Conservation (phyloP, 805 yeast genomes). For the Lachancea fermentati region DNA sequence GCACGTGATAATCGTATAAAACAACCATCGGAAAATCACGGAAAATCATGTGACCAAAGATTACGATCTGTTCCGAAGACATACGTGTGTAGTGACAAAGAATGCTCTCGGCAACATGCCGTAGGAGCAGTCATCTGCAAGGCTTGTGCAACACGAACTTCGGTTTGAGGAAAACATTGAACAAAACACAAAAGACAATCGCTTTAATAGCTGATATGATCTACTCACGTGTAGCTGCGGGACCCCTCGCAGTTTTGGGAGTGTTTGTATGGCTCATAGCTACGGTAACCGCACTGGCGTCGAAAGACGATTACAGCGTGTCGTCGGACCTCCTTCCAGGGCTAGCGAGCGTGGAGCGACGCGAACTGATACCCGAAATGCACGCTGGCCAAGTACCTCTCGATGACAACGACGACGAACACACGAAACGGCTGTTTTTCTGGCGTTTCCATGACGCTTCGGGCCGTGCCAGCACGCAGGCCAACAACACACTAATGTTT, state of each 20-base stretch:
- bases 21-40: too few species aligned
- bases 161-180: too few species aligned
- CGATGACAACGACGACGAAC: slow-evolving; percentile 35
- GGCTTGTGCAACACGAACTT: too few species aligned
- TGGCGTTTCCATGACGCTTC: slow-evolving; percentile 52
- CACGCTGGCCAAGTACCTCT: slow-evolving; percentile 63
- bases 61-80: too few species aligned
- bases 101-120: too few species aligned
- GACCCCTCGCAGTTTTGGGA: background rate
- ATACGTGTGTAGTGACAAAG: too few species aligned
- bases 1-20: too few species aligned
- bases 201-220: too few species aligned
- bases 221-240: too few species aligned
- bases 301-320: slow-evolving; percentile 19
- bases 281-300: slow-evolving; percentile 1
- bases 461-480: slow-evolving; percentile 19
- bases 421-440: slow-evolving; percentile 61
- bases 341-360: slow-evolving; percentile 15
- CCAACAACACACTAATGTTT: slow-evolving; percentile 48
- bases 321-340: slow-evolving; percentile 29
- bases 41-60: too few species aligned
- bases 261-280: background rate
- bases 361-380: slow-evolving; percentile 36
- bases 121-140: too few species aligned
- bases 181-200: too few species aligned